These are phyloP conservation scores for Tetrahymena elliotti DNA, from an alignment of 73 alveolate species.

Conservation along the genomic window DNA sequence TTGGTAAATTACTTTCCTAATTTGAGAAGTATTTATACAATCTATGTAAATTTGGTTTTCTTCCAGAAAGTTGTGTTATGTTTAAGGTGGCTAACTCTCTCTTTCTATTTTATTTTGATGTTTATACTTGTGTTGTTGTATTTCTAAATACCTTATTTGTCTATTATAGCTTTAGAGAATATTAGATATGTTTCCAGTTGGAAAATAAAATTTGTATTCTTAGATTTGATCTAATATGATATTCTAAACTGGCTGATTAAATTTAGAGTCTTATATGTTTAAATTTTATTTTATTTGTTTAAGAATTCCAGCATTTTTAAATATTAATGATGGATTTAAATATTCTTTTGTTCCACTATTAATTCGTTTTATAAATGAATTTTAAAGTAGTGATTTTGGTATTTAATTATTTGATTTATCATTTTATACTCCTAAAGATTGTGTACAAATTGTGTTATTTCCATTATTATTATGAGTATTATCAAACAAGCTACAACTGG, in stretches of 20 bases:
- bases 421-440: background rate
- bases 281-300: background rate
- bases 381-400: background rate
- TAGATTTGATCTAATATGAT: background rate
- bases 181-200: background rate
- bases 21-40: background rate
- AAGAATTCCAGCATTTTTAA: background rate
- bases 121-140: background rate
- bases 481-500: background rate
- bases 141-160: background rate
- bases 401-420: background rate
- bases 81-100: background rate
- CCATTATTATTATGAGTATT: background rate
- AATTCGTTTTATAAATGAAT: background rate
- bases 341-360: background rate
- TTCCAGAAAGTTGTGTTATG: background rate
- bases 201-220: background rate
- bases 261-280: background rate
- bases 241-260: background rate
- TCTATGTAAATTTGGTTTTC: background rate
- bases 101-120: background rate
- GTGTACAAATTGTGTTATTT: background rate
- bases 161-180: background rate
- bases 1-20: background rate
- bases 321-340: background rate